Conservation (phyloP, 2,329 filamentous ascomycete species). For the Sporothrix humicola region DNA sequence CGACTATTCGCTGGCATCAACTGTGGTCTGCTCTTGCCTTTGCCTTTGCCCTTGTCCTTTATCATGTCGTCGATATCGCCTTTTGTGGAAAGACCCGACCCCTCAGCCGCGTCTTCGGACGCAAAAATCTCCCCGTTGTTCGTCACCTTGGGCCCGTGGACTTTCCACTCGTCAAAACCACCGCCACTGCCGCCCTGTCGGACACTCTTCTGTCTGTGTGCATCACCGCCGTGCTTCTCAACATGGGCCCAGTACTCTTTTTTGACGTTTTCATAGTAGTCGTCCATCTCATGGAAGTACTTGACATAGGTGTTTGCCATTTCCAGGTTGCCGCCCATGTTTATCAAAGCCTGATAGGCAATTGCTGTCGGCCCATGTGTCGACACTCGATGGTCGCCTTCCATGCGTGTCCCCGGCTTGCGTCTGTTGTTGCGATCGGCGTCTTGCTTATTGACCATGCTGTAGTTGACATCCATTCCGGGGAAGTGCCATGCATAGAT, state of each 20-base stretch:
- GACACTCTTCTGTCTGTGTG: conserved; percentile 46
- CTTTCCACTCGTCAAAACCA: conserved; percentile 61
- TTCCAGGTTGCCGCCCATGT: conserved; percentile 58
- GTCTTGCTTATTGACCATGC: conserved; percentile 49
- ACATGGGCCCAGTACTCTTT: conserved; percentile 52
- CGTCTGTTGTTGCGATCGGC: not conserved
- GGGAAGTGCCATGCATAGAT: conserved; percentile 72
- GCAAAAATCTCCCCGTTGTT: conserved; percentile 52
- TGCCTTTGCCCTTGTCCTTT: conserved; percentile 45
- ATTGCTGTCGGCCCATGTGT: conserved; percentile 53
- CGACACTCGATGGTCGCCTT: conserved; percentile 40
- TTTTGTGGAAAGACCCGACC: conserved; percentile 39
- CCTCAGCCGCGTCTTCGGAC: conserved; percentile 42
- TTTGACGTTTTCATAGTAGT: conserved; percentile 59
- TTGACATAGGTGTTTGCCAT: conserved; percentile 63
- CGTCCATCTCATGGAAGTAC: conserved; percentile 59
- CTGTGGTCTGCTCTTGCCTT: conserved; percentile 13
- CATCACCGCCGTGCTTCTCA: conserved; percentile 34
- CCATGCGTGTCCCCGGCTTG: not conserved
- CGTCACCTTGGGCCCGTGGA: conserved; percentile 48
- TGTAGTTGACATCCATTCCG: conserved; percentile 66
- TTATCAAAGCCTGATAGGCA: conserved; percentile 56
- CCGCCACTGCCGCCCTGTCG: conserved; percentile 54
- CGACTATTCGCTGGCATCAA: not conserved
- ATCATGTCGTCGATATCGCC: conserved; percentile 42